These are phyloP conservation scores for Ricinus communis DNA, from an alignment of 345 rosid species.

Conservation along the genomic window DNA sequence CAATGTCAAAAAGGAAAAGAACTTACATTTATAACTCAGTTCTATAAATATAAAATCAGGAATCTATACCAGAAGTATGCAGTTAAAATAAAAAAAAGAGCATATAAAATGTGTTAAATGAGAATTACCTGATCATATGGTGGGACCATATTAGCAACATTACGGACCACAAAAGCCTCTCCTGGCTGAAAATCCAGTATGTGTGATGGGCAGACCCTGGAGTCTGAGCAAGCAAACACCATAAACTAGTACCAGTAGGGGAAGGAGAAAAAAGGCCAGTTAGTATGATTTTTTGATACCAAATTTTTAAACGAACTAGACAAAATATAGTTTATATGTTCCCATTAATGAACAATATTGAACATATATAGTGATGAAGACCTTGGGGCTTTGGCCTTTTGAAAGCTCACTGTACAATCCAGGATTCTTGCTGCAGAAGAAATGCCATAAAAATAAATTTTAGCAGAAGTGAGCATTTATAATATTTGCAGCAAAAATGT, in stretches of 20 bases:
- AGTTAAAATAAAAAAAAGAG: too few species aligned
- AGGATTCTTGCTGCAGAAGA: slow-evolving; percentile 59
- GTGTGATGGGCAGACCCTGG: slow-evolving; percentile 94
- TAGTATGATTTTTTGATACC: neutral
- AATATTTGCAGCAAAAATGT: too few species aligned
- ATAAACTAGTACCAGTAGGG: slow-evolving; percentile 50
- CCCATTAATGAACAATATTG: neutral
- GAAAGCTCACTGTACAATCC: slow-evolving; percentile 67
- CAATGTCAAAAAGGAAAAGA: neutral
- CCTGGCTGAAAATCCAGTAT: slow-evolving; percentile 84
- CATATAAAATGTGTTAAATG: too few species aligned
- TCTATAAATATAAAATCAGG: too few species aligned
- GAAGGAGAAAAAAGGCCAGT: neutral
- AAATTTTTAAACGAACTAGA: neutral
- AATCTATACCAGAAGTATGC: too few species aligned
- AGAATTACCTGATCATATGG: slow-evolving; percentile 22
- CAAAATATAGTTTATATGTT: neutral
- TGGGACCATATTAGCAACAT: slow-evolving; percentile 54
- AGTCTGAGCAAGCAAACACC: slow-evolving; percentile 97
- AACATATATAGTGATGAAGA: slow-evolving; percentile 13
- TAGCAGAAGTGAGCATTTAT: too few species aligned
- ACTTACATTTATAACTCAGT: too few species aligned
- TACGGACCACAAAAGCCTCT: slow-evolving; percentile 90
- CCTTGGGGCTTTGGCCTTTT: slow-evolving; percentile 91
- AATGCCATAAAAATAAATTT: neutral